A percentile compares a stretch with the other conserved stretches of the same genome.
Evolutionary conservation across 495 filamentous ascomycete genomes (phyloP).

Genomic region (Thozetella sp.): DNA sequence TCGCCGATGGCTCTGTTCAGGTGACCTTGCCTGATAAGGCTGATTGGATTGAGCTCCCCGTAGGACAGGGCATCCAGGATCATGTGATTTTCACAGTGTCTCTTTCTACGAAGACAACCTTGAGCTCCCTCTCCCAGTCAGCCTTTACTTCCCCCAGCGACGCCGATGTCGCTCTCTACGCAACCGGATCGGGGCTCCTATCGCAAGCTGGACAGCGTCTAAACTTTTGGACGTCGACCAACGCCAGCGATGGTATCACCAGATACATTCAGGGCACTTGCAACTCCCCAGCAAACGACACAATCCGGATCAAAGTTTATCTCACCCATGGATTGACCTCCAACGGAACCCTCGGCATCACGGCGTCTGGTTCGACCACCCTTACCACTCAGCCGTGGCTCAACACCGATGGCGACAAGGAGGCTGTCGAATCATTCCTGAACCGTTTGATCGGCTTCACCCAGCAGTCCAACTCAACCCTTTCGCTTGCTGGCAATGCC

Average conservation of each 20-base stretch:
- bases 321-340: slow-evolving; percentile 46
- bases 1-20: slow-evolving; percentile 24
- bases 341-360: slow-evolving; percentile 26
- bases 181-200: slow-evolving; percentile 12
- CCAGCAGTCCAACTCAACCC: background rate
- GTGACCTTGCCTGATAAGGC: slow-evolving; percentile 25
- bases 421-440: slow-evolving; percentile 4
- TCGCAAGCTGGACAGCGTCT: slow-evolving; percentile 17
- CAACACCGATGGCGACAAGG: slow-evolving; percentile 18
- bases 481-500: background rate
- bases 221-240: slow-evolving; percentile 14
- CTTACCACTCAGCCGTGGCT: slow-evolving; percentile 24
- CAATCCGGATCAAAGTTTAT: slow-evolving; percentile 35
- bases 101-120: background rate
- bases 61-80: slow-evolving; percentile 50
- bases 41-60: slow-evolving; percentile 55
- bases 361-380: slow-evolving; percentile 20
- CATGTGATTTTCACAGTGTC: slow-evolving; percentile 19
- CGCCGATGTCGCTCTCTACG: slow-evolving; percentile 7
- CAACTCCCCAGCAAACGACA: slow-evolving; percentile 16
- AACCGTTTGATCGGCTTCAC: slow-evolving; percentile 1
- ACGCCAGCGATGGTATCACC: slow-evolving; percentile 8
- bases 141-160: background rate
- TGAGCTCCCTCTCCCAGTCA: background rate
- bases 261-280: slow-evolving; percentile 18